Base-by-base conservation (phyloP, 2,329 filamentous ascomycete species). In the Diaporthe sp. region DNA sequence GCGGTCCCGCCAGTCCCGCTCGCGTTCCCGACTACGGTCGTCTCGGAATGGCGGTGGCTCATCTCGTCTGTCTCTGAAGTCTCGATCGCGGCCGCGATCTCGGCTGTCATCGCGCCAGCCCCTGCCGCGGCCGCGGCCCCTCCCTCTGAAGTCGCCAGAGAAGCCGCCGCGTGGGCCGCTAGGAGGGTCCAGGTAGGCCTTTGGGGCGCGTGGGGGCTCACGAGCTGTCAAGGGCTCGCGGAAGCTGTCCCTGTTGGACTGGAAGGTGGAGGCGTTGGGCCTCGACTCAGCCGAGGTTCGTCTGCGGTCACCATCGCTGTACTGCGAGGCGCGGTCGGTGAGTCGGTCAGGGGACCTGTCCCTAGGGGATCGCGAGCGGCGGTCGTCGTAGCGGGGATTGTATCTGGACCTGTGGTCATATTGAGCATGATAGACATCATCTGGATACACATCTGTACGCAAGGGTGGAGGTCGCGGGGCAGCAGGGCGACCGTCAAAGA, bases 141-240 rank as follows among this genome's bases (percentile, higher is more conserved):
- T 89, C 75, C 87, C 91, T 79, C 87, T 90, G 78, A 92, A 92
- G 70, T 94, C 93, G 32, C 90, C 88, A 3, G 86, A 85, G 79
- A 92, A 94, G 12, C 90, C 91, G 56, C 92, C 92, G 73, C 94
- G 89, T 19, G 92, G 92, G 39, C 91, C 92, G 76, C 88, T 90
- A n/a, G 91, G 89, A 39, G 90, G 85, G 75, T 96, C 94, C 75
- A 93, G 89, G 73, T 95, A 85, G 5, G 94, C 94, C 82, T 96
- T 95, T 15, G 95, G 95, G 0, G 94, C 95, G 72, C 95, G 90
- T 4, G 95, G 95, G 2, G 94, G 92, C 76, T 97, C 94, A 77
- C 93, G 89, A 17, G 88, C 87, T 39, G 86, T 81, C 81, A 88
- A 77, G 78, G 88, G 81, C 78, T 91, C 89, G 71, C 88, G 86